Base-by-base conservation (phyloP, 108 stramenopile species). In the Pelagomonas calceolata region DNA sequence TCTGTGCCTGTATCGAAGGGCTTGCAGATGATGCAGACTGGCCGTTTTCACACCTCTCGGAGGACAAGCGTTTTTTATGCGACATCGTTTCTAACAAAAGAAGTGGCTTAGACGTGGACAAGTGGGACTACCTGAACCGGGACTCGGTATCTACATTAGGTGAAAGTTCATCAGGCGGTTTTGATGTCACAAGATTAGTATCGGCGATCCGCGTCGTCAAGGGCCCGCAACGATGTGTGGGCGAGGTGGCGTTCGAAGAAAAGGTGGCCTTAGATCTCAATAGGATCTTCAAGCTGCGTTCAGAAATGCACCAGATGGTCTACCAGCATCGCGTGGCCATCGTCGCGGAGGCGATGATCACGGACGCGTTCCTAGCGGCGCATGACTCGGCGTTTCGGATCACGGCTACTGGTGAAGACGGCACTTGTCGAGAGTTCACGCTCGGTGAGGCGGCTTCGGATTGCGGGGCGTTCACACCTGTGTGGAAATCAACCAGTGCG, bases 11-110 rank as follows among this genome's bases (percentile, higher is more conserved):
- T 51, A 81, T 81, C 36, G 34, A 36, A 36, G 79, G 79, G 17
- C 69, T 60, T 1, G 7, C 14, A 1, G 51, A 60, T 26, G 51
- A n/a, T 36, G 63, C 29, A 45, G 29, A 36, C 16, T 43, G 39
- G 39, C 39, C 39, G 9, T n/a, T n/a, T n/a, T n/a, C n/a, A n/a
- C n/a, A n/a, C n/a, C n/a, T n/a, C n/a, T n/a, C n/a, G n/a, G 37
- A 34, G 75, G 14, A 70, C 66, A 60, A 75, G 75, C 75, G 65
- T 37, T 81, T 79, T 69, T 68, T 81, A 12, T 81, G 77, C 72
- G 81, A 81, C 68, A 79, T 81, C 29, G 81, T 81, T n/a, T 80
- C 80, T 43, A 81, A 81, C 76, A 66, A 66, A 30, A 72, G 75
- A 71, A 73, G 76, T 7, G 81, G 81, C 26, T n/a, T 81, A 10